phyloP scores from a whole-genome alignment of 2,329 filamentous ascomycete genomes.

The Claviceps paspali region DNA sequence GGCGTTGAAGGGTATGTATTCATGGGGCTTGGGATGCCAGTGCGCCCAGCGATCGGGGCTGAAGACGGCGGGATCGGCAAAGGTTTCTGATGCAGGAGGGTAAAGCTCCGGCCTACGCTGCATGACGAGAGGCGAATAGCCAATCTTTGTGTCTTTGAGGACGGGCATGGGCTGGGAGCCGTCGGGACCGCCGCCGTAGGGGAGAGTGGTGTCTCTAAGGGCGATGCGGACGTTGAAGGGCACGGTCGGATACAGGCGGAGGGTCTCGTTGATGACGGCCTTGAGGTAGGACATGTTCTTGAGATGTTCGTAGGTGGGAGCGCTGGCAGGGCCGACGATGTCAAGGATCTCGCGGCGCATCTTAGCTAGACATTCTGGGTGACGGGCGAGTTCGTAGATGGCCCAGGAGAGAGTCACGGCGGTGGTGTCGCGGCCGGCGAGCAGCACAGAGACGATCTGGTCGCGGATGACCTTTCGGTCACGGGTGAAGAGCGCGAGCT shows the following conservation, averaged over 20 bases:
- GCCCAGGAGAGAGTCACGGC: constrained; percentile 68
- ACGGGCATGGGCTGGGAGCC: constrained; percentile 23
- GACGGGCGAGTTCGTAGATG: constrained; percentile 64
- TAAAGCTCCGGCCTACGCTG: constrained; percentile 35
- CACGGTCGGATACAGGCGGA: constrained; percentile 63
- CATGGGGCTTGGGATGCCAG: constrained; percentile 36
- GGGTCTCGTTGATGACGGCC: constrained; percentile 59
- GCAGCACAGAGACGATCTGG: constrained; percentile 66
- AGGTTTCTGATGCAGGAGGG: constrained; percentile 22
- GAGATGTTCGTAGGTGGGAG: constrained; percentile 62
- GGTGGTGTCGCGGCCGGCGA: constrained; percentile 80
- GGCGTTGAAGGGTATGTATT: constrained; percentile 39
- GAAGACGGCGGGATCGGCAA: constrained; percentile 24
- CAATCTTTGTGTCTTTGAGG: constrained; percentile 28
- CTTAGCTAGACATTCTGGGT: constrained; percentile 50
- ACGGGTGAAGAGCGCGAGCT: constrained; percentile 61
- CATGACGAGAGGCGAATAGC: constrained; percentile 36
- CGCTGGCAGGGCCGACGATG: constrained; percentile 44
- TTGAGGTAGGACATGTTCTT: constrained; percentile 79
- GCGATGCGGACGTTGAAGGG: constrained; percentile 66
- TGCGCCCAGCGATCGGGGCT: constrained; percentile 35
- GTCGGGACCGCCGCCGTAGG: constrained; percentile 47
- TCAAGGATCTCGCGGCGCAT: constrained; percentile 59
- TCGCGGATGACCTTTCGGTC: constrained; percentile 60
- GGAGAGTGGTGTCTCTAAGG: constrained; percentile 59